These are phyloP conservation scores for Warburgia ugandensis DNA, from an alignment of 164 flowering plant genomes.

Conservation along the genomic window DNA sequence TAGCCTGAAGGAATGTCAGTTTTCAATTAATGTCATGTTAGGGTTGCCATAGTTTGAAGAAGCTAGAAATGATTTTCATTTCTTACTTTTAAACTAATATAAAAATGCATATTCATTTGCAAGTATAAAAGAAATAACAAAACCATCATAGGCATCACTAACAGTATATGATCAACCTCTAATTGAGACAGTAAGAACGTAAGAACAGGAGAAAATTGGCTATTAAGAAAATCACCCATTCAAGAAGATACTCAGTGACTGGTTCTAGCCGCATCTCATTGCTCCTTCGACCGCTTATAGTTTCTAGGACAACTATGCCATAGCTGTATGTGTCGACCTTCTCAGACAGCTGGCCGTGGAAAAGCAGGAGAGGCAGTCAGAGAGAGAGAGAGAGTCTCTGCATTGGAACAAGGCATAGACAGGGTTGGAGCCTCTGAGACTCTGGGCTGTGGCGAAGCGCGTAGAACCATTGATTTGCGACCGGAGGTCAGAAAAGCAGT, in stretches of 20 bases:
- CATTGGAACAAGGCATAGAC: constrained; percentile 44
- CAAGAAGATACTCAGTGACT: constrained; percentile 38
- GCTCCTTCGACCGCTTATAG: constrained; percentile 39
- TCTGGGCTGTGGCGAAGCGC: constrained; percentile 32
- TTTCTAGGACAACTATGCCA: constrained; percentile 55
- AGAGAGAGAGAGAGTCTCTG: constrained; percentile 29
- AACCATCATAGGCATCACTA: neutral
- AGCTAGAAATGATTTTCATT: too few relatives aligned
- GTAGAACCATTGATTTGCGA: constrained; percentile 1
- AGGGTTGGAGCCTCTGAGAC: constrained; percentile 20
- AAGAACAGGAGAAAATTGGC: neutral
- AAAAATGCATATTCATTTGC: too few relatives aligned
- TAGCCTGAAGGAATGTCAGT: too few relatives aligned
- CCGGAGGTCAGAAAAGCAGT: constrained; percentile 10
- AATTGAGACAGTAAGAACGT: neutral
- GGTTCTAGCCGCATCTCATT: constrained; percentile 24
- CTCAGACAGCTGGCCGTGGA: constrained; percentile 32
- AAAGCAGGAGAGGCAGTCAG: constrained; percentile 39
- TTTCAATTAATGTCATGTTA: too few relatives aligned
- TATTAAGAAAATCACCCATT: constrained; percentile 27
- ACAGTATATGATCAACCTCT: constrained; percentile 11
- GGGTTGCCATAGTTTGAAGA: too few relatives aligned
- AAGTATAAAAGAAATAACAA: too few relatives aligned
- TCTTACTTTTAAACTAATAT: too few relatives aligned
- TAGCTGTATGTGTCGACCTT: constrained; percentile 54